A percentile compares a stretch with the other conserved stretches of the same genome.
phyloP scores from a whole-genome alignment of 208 protist genomes.

The Trypanosoma grayi region DNA sequence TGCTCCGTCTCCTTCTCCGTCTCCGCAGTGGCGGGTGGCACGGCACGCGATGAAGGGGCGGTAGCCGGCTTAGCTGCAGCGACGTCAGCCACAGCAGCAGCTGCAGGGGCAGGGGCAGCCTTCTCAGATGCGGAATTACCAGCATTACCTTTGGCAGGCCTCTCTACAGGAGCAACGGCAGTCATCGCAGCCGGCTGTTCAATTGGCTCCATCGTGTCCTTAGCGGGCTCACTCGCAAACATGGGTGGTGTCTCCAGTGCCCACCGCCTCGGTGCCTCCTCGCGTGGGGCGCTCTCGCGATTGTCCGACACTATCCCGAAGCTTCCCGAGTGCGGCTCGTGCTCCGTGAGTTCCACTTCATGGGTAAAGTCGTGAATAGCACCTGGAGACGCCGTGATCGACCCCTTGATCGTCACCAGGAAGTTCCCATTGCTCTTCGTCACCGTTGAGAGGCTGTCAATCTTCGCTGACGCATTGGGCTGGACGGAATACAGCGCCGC shows the following conservation, averaged over 20 bases:
- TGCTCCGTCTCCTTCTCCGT: background rate
- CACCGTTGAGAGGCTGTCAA: conserved; percentile 31
- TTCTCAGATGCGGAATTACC: conserved; percentile 3
- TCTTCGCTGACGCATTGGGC: conserved; percentile 23
- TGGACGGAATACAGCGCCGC: conserved; percentile 20
- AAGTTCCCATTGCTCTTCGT: conserved; percentile 33
- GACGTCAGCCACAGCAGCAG: background rate
- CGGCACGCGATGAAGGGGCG: too few species aligned
- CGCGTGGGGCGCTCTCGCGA: conserved; percentile 13
- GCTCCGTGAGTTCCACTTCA: conserved; percentile 60
- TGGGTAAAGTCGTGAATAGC: conserved; percentile 49
- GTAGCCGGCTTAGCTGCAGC: background rate
- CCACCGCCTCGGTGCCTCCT: conserved; percentile 30
- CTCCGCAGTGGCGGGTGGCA: conserved; percentile 1
- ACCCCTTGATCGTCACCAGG: conserved; percentile 38
- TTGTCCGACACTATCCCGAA: conserved; percentile 66
- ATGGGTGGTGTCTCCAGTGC: conserved; percentile 58
- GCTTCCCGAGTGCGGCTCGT: conserved; percentile 26
- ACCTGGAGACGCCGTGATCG: conserved; percentile 1
- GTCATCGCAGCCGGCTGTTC: conserved; percentile 28
- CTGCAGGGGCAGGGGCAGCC: background rate
- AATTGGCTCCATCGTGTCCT: conserved; percentile 23
- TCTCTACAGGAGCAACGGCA: background rate
- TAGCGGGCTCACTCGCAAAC: conserved; percentile 29
- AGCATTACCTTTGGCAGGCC: background rate